Evolutionary conservation across 192 early-diverging fungal genomes (phyloP), one percentile per base, ranked within the genome.

Genomic region (Irineochytrium annulatum): DNA sequence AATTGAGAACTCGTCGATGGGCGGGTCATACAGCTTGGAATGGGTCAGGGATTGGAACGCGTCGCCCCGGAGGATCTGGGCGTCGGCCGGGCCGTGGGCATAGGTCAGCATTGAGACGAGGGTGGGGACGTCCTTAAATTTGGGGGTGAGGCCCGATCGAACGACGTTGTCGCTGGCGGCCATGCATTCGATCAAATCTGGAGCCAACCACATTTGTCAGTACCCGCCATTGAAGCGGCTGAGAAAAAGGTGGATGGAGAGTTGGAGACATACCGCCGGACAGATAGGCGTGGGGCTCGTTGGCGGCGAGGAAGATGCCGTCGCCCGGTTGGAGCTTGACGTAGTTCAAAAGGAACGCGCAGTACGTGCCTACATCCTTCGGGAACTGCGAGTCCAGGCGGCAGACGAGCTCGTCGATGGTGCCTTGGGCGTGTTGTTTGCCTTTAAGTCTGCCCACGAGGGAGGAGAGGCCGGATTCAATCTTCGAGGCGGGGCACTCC

Each of bases 121-220:
- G 2, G 93, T 91, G 3, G 82, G 69, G 16, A 99, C 94, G 67
- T 99, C 91, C 76, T 92, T 93, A 71, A 94, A 91, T 74, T 99
- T 99, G 14, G 96, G 96, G 3, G 96, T 99, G 56, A 99, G 74
- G 13, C 96, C 96, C 1, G 94, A 90, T 29, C 96, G 88, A 3
- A 99, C 89, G 2, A 99, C 96, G 65, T 99, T 99, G 68, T 99
- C 96, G 45, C 84, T 87, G 5, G 93, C 87, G 6, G 96, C 96
- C 96, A 99, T 99, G 70, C 94, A 97, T 71, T 99, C 96, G 41
- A 99, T 78, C 71, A 89, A 94, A 73, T 99, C 96, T 89, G 43
- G 1, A n/a, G n/a, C n/a, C n/a, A n/a, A n/a, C n/a, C n/a, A n/a
- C n/a, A n/a, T n/a, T n/a, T 41, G 8, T 41, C n/a, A 13, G 37